Evolutionary conservation across 1,139 yeast genomes (phyloP), one percentile per base, ranked within the genome.

Genomic region (Suhomyces ambrosiae): DNA sequence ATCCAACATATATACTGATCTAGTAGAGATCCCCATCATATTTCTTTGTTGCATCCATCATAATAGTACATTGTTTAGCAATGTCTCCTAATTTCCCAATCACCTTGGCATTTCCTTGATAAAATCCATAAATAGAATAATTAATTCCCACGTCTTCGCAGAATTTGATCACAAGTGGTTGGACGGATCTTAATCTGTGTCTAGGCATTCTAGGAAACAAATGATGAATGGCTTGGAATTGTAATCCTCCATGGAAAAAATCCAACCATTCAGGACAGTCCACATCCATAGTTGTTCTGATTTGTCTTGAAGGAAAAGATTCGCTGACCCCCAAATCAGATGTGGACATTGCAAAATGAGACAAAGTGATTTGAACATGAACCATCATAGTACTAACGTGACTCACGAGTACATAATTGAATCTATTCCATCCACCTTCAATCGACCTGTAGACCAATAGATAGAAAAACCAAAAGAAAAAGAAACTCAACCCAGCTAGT

Each of bases 271-370:
- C 81, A 2, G 97, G 96, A 63, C 97, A 88, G 53, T 85, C 94
- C 12, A 88, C 96, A 57, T 88, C 97, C 96, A 88, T 89, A 4
- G 96, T 88, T 1, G 97, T 88, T 51, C 97, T 73, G 12, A 88
- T 56, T 59, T 88, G 96, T 50, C 92, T 76, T 48, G 84, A 82
- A 0, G 84, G 79, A 57, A 88, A 89, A n/a, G 87, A 74, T 58
- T 88, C 97, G 35, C 83, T 76, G 6, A 79, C 76, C 0, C 96
- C 96, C 24, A 88, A 65, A 52, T 87, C 95, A 4, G 92, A 73
- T 0, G 96, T 88, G 1, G 95, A 85, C 96, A 88, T 89, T 30
- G 96, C 96, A 67, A 88, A 88, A 59, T 88, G 97, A 2, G 92
- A 82, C 33, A 88, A 71, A 0, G 95, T 86, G 61, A 88, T 88